Base-by-base conservation (phyloP, 2,329 filamentous ascomycete genomes). In the Cladorrhinum sp. region DNA sequence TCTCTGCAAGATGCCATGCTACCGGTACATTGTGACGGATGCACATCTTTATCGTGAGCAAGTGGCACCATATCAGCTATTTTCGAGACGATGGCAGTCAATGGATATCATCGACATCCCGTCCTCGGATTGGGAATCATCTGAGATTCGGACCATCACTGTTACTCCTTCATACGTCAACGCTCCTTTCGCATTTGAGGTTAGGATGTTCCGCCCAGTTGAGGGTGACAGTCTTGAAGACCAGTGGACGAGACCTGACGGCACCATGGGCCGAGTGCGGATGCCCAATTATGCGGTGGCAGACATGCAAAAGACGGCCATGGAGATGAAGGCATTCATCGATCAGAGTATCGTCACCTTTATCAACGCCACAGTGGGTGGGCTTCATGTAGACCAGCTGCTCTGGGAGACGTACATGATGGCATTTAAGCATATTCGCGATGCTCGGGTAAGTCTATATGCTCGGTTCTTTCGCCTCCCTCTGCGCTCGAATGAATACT, bases 21-120 rank as follows among this genome's bases (percentile, higher is more conserved):
- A 65, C 29, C 58, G 65, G 0, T 65, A 62, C 49, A 65, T 66
- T 16, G 61, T 68, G 55, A 67, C 66, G 5, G 66, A 68, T 24
- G 62, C 66, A 1, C 62, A 62, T 9, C 61, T 68, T 22, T 68
- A 67, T 57, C 62, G 66, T 3, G 65, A 68, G 45, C 66, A 68
- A 41, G 29, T 50, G 2, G 61, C 51, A 7, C 66, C 66, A 0
- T 68, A 60, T 24, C 66, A 63, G 45, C 36, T 61, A 18, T 67
- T 64, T 55, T 62, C 62, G n/a, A 61, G 56, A 57, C 57, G 69
- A 5, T 56, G 68, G 68, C 64, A 68, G 50, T 65, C 48, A 29
- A 69, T 70, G 67, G 65, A 69, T n/a, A 64, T 70, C 18, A 51
- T 68, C 32, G 62, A 71, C 24, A 69, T 71, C n/a, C 58, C 62